phyloP scores from a whole-genome alignment of 1,284 basidiomycete species.

The Takashimella tepidaria region DNA sequence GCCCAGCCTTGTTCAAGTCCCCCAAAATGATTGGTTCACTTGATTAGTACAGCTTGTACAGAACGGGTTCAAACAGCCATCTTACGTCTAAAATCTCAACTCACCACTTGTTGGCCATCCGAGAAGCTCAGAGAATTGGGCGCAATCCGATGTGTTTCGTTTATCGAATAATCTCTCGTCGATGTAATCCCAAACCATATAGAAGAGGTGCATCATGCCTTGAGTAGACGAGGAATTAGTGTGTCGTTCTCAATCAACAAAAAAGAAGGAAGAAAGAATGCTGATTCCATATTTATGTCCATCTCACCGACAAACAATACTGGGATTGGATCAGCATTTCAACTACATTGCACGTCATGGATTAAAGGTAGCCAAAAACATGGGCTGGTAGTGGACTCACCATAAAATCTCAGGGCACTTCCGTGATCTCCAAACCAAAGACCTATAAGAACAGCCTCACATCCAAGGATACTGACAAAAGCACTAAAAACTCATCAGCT shows the following conservation, averaged over 20 bases:
- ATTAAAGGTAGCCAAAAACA: too few species aligned
- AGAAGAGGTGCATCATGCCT: slow-evolving; percentile 47
- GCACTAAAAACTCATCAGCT: slow-evolving; percentile 22
- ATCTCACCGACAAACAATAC: slow-evolving; percentile 18
- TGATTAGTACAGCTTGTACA: neutral
- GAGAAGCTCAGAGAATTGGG: slow-evolving; percentile 43
- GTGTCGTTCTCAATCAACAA: too few species aligned
- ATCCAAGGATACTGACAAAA: slow-evolving; percentile 39
- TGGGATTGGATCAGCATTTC: too few species aligned
- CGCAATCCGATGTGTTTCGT: slow-evolving; percentile 44
- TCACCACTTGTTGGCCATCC: slow-evolving; percentile 38
- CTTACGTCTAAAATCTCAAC: neutral
- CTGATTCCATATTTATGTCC: too few species aligned
- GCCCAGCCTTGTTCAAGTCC: slow-evolving; percentile 33
- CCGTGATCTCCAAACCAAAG: slow-evolving; percentile 48
- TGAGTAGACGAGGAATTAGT: neutral
- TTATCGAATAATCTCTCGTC: slow-evolving; percentile 47
- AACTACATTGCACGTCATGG: too few species aligned
- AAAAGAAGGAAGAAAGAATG: too few species aligned
- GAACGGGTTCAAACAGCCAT: too few species aligned
- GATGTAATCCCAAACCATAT: slow-evolving; percentile 47
- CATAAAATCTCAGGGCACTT: slow-evolving; percentile 45
- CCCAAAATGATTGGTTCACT: too few species aligned
- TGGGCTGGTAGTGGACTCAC: slow-evolving; percentile 19
- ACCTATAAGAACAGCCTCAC: slow-evolving; percentile 44